Conservation (phyloP, 2,329 filamentous ascomycete genomes). For the Penicillium sp. region DNA sequence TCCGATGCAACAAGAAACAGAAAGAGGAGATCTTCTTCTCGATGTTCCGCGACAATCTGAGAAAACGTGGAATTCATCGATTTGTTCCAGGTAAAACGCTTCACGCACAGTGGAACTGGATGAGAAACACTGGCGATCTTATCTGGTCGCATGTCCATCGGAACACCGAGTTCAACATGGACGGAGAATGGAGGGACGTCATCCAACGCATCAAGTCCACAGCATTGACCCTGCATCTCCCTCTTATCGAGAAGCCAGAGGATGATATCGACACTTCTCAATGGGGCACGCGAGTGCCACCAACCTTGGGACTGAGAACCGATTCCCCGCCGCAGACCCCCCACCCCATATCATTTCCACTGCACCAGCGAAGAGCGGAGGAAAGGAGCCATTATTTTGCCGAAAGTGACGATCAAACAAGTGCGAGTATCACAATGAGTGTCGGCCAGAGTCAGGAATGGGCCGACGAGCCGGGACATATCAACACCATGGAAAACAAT, state of each 20-base stretch:
- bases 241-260: not conserved
- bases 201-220: constrained; percentile 16
- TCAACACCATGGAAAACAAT: not conserved
- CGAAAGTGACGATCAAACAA: not conserved
- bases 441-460: not conserved
- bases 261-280: not conserved
- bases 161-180: constrained; percentile 17
- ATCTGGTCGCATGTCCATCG: constrained; percentile 29
- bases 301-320: not conserved
- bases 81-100: constrained; percentile 15
- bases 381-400: not conserved
- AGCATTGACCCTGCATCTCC: constrained; percentile 7
- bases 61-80: constrained; percentile 18
- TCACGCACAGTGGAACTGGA: constrained; percentile 23
- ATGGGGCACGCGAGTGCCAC: not conserved
- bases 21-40: constrained; percentile 30
- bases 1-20: constrained; percentile 4
- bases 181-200: constrained; percentile 16
- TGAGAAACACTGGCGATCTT: constrained; percentile 16
- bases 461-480: not conserved
- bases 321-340: not conserved
- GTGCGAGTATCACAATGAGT: not conserved
- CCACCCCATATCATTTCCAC: not conserved
- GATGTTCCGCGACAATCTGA: constrained; percentile 24
- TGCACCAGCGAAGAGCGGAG: not conserved